These are phyloP conservation scores for Yarrowia divulgata DNA, from an alignment of 805 yeast genomes.

Conservation along the genomic window DNA sequence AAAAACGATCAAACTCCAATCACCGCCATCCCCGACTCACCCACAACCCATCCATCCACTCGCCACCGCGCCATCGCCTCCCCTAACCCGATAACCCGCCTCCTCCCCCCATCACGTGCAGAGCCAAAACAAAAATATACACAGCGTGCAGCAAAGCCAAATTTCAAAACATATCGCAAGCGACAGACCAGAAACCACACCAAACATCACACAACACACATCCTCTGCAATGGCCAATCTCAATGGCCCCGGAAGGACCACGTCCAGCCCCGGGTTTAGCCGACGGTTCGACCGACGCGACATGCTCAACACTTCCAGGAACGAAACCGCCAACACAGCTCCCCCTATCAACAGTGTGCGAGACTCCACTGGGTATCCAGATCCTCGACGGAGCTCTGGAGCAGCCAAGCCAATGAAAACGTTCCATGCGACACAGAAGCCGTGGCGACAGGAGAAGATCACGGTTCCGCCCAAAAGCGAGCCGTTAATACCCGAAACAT, in stretches of 20 bases:
- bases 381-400: slow-evolving; percentile 5
- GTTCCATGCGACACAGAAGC: slow-evolving; percentile 28
- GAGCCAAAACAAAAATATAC: slow-evolving; percentile 33
- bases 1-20: too few relatives aligned
- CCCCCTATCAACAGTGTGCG: slow-evolving; percentile 26
- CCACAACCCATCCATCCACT: too few relatives aligned
- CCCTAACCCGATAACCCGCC: not conserved
- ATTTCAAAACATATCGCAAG: slow-evolving; percentile 37
- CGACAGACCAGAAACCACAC: not conserved
- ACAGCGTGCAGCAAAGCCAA: slow-evolving; percentile 31
- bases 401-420: slow-evolving; percentile 30
- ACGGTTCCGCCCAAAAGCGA: slow-evolving; percentile 12
- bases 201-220: not conserved
- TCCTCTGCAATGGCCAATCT: slow-evolving; percentile 31
- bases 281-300: slow-evolving; percentile 30
- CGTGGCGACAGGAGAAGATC: slow-evolving; percentile 31
- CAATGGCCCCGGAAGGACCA: slow-evolving; percentile 34
- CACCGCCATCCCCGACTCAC: too few relatives aligned
- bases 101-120: slow-evolving; percentile 15
- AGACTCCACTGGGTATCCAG: not conserved
- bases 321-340: slow-evolving; percentile 20
- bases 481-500: slow-evolving; percentile 63
- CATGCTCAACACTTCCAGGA: not conserved
- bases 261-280: slow-evolving; percentile 25
- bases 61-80: too few relatives aligned